A percentile compares a stretch with the other conserved stretches of the same genome.
These are phyloP conservation scores for Saksenaea oblongispora DNA, from an alignment of 371 early-diverging fungal species.

Conservation along the genomic window DNA sequence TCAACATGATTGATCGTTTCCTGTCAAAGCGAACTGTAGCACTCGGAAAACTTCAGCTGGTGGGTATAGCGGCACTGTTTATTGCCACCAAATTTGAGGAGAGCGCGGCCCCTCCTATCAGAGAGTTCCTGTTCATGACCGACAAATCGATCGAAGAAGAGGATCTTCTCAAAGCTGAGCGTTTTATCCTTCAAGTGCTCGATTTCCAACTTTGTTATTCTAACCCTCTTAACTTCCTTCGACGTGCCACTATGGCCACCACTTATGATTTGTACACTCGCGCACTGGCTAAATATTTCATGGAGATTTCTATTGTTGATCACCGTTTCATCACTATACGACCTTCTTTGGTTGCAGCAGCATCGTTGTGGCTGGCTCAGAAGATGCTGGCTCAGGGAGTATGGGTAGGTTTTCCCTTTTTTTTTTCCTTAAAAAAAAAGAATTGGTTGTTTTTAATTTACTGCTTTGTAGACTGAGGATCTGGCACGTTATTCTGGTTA, in stretches of 20 bases:
- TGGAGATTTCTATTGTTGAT: conserved; percentile 94
- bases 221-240: conserved; percentile 88
- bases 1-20: conserved; percentile 98
- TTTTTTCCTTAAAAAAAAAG: neutral
- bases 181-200: conserved; percentile 83
- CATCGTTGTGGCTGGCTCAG: conserved; percentile 87
- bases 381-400: conserved; percentile 77
- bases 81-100: conserved; percentile 99
- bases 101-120: conserved; percentile 77
- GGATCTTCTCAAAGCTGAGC: conserved; percentile 88
- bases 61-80: conserved; percentile 93
- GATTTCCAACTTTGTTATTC: conserved; percentile 86
- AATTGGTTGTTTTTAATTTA: neutral
- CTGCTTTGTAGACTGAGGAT: conserved; percentile 48
- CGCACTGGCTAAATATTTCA: conserved; percentile 93
- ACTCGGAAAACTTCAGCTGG: conserved; percentile 91
- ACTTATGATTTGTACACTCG: conserved; percentile 86
- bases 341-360: conserved; percentile 85
- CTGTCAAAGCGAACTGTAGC: conserved; percentile 85
- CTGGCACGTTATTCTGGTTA: conserved; percentile 79
- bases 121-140: conserved; percentile 81
- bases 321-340: conserved; percentile 73
- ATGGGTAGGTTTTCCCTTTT: conserved; percentile 73
- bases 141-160: conserved; percentile 76
- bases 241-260: conserved; percentile 89